A percentile compares a stretch with the other conserved stretches of the same genome.
phyloP scores from a whole-genome alignment of 2,329 filamentous ascomycete species.

The Orbilia quercus region DNA sequence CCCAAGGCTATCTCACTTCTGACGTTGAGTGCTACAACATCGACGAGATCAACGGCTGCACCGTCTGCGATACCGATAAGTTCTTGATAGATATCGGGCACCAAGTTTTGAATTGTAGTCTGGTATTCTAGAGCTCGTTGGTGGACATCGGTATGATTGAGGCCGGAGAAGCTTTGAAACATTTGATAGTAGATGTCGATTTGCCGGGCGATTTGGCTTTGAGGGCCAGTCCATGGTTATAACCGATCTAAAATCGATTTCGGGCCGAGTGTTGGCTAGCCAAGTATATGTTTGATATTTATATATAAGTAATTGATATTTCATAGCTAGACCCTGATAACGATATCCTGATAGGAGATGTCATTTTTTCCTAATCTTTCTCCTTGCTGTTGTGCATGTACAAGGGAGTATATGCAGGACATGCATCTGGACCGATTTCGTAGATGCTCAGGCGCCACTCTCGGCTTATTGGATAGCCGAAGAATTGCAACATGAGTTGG shows the following conservation, averaged over 20 bases:
- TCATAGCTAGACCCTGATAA: slow-evolving; percentile 29
- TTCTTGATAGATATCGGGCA: slow-evolving; percentile 64
- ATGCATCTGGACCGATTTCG: too few species aligned
- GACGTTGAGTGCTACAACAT: slow-evolving; percentile 71
- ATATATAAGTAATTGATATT: neutral
- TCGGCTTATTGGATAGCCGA: neutral
- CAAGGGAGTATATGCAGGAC: too few species aligned
- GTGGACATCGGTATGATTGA: slow-evolving; percentile 24
- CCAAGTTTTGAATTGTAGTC: slow-evolving; percentile 63
- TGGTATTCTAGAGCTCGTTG: slow-evolving; percentile 65
- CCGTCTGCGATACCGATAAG: slow-evolving; percentile 69
- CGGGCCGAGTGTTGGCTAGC: neutral
- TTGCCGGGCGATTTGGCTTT: slow-evolving; percentile 33
- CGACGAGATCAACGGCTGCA: slow-evolving; percentile 64
- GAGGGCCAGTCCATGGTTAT: slow-evolving; percentile 26
- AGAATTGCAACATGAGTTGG: slow-evolving; percentile 3
- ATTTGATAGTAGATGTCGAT: slow-evolving; percentile 36
- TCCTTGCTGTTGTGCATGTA: too few species aligned
- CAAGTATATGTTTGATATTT: neutral
- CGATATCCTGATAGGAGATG: slow-evolving; percentile 17
- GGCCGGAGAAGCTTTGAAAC: slow-evolving; percentile 24
- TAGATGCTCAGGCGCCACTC: too few species aligned
- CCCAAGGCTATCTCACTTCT: slow-evolving; percentile 71
- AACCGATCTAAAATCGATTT: slow-evolving; percentile 26
- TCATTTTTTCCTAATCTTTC: slow-evolving; percentile 9